Evolutionary conservation across 768 basidiomycete genomes (phyloP), one percentile per base, ranked within the genome.

Genomic region (Sistotremastrum niveocremeum): DNA sequence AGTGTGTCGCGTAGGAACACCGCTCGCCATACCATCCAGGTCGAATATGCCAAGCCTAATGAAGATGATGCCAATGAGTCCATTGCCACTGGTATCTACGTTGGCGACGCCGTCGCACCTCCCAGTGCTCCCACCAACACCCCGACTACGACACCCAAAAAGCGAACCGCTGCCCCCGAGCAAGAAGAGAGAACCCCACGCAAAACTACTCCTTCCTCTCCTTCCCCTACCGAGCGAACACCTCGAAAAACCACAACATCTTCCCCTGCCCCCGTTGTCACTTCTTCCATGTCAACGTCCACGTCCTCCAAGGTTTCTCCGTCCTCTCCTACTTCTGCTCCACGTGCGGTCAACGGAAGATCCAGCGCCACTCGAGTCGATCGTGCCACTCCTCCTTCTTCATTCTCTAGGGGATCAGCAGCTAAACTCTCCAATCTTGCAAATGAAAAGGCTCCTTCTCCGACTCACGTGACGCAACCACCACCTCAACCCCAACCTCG

Each of bases 1-100:
- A 48, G 60, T 32, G 58, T 66, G 46, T 76, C 74, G 58, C 66
- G 71, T 51, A 76, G 67, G 49, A 65, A 63, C 2, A 70, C 70
- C 45, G 81, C 84, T 62, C 70, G 90, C 42, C 91, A 98, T 62
- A 98, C 95, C 7, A 87, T 98, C 41, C 95, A 98, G 61, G 84
- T 98, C 49, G 95, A 99, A 63, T 98, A 97, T 55, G 84, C 83
- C 47, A 80, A 81, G 46, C 72, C 73, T 4, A 59, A 60, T n/a
- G 52, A 56, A 2, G 56, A 54, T 50, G 37, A 34, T 28, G 29
- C 60, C 58, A 9, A 56, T 39, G 7, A 44, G 40, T 2, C 39
- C 49, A 5, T 44, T 56, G 20, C 20, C 20, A 20, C 20, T 20
- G 20, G 20, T 2, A 20, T 20, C 20, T 7, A 36, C 45, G 34